A percentile compares a stretch with the other conserved stretches of the same genome.
phyloP scores from a whole-genome alignment of 371 early-diverging fungal genomes.

The Lichtheimia ramosa region DNA sequence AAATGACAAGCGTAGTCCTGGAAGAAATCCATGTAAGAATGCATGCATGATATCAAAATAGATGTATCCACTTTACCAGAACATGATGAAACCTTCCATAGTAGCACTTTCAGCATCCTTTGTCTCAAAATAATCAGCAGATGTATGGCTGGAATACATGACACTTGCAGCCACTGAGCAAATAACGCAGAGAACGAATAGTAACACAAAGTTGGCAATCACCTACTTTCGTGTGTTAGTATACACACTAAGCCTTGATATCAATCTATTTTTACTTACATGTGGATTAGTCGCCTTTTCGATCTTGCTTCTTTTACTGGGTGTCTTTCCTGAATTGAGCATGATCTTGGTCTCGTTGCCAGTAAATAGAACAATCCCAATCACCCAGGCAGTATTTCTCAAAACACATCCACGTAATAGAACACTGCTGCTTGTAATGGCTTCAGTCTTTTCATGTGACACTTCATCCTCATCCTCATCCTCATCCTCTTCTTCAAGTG shows the following conservation, averaged over 20 bases:
- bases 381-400: conserved; percentile 89
- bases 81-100: conserved; percentile 54
- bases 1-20: conserved; percentile 50
- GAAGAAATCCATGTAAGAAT: background rate
- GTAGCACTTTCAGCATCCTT: conserved; percentile 42
- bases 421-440: conserved; percentile 80
- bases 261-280: conserved; percentile 43
- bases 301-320: conserved; percentile 93
- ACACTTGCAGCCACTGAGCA: conserved; percentile 68
- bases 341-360: conserved; percentile 91
- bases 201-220: conserved; percentile 44
- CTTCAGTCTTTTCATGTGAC: conserved; percentile 59
- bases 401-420: conserved; percentile 92
- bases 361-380: conserved; percentile 83
- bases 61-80: conserved; percentile 33
- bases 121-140: conserved; percentile 33
- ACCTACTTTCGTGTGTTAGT: conserved; percentile 22
- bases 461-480: conserved; percentile 29
- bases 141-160: conserved; percentile 28
- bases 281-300: conserved; percentile 95
- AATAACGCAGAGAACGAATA: conserved; percentile 61
- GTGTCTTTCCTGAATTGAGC: conserved; percentile 88
- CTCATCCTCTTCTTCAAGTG: conserved; percentile 8
- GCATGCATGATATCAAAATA: background rate
- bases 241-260: background rate